Evolutionary conservation across 257 asterid species (phyloP), one percentile per base, ranked within the genome.

Genomic region (Eustoma russellianum): DNA sequence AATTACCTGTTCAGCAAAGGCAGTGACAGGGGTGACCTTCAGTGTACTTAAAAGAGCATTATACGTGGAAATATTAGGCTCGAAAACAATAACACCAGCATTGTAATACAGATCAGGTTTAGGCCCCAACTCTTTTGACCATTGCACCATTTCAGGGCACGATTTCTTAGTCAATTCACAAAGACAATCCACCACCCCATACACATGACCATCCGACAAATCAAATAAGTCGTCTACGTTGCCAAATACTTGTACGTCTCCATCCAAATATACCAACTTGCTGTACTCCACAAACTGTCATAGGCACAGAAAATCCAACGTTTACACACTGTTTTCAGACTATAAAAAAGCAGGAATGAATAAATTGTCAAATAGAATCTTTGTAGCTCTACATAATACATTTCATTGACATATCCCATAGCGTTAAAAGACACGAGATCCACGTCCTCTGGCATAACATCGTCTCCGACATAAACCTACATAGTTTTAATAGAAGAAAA

Each of bases 51-150:
- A 33, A 35, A 69, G 66, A 34, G 41, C 19, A 41, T 13, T 28
- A 53, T 58, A 69, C 9, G 63, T 48, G 52, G 54, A 48, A 2
- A 48, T 45, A 38, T 33, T 47, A 13, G 74, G 74, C 48, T 69
- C 59, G 47, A 57, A 58, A 35, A 69, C 52, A 59, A 57, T 58
- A 66, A 63, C 64, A 50, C 74, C 74, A 38, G 66, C 74, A 13
- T 69, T 69, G 63, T 63, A 48, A 38, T 58, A 57, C 13, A 60
- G 11, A 34, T 62, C 17, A 0, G 74, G 70, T 40, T 51, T 54
- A 7, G 66, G 15, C 7, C 74, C 74, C 55, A 69, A 44, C 15
- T 33, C 57, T 9, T 54, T 41, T 0, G 74, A 70, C 74, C 74
- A 69, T 9, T 48, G 65, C 10, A 63, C 44, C 48, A 14, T 56